Evolutionary conservation across 495 filamentous ascomycete genomes (phyloP), one percentile per base, ranked within the genome.

Genomic region (Geopyxis carbonaria): DNA sequence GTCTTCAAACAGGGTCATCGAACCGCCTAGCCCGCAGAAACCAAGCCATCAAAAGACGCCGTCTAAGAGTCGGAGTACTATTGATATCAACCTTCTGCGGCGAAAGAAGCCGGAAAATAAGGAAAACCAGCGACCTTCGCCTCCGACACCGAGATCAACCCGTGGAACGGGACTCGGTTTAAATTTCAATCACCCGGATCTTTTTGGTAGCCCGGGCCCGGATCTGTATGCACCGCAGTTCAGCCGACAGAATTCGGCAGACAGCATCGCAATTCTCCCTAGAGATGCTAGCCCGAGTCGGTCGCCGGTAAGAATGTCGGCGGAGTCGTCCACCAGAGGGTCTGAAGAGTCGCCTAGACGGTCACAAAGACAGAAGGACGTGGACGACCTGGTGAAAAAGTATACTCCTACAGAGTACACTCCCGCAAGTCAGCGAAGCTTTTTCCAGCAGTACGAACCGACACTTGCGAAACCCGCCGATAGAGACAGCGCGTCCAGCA

Each of bases 341-440:
- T n/a, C n/a, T n/a, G n/a, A n/a, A n/a, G n/a, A n/a, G n/a, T n/a
- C n/a, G n/a, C n/a, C n/a, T n/a, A n/a, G n/a, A n/a, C n/a, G n/a
- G n/a, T 23, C 25, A 16, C 48, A 40, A 5, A 24, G 31, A 1
- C 34, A 32, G 13, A 34, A 35, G 18, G 27, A 42, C 46, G 21
- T 42, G 46, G 30, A 53, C 20, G 50, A 53, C 20, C 37, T 53
- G 2, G 46, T 53, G 27, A 52, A 39, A 22, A 53, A 45, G 24
- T 54, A 54, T 30, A 49, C 51, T 20, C 52, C 52, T 7, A 40
- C 29, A 5, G 51, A 55, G 36, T 55, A 56, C 34, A 55, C 51
- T 3, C 47, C 52, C 3, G 35, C 43, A 16, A 47, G 43, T 2
- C 52, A 56, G 28, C 43, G 52, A 11, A 56, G 48, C 55, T 55